Conservation (phyloP, 495 filamentous ascomycete species). For the Aspergillus indologenus region DNA sequence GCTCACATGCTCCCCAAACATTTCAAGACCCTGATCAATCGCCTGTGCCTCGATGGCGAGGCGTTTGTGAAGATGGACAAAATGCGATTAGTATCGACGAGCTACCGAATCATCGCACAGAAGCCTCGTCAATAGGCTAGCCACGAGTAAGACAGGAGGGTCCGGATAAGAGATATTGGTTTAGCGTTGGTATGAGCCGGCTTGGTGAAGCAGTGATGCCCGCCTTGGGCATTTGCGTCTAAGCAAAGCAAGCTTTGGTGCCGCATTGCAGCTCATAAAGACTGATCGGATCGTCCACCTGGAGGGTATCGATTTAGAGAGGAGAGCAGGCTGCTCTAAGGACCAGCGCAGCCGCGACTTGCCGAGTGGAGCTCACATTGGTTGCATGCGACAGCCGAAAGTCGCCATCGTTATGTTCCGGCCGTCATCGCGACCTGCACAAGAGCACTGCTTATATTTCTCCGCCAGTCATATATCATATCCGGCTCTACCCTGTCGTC, state of each 20-base stretch:
- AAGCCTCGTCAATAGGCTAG: conserved; percentile 40
- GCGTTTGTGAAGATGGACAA: conserved; percentile 63
- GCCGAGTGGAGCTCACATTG: not conserved
- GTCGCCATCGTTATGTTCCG: no score
- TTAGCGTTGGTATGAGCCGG: not conserved
- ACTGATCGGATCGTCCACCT: no score
- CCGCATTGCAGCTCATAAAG: no score
- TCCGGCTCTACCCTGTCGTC: not conserved
- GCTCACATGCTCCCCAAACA: conserved; percentile 52
- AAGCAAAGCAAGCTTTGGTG: no score
- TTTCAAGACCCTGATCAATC: conserved; percentile 61
- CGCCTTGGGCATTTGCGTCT: not conserved
- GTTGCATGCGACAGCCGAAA: not conserved
- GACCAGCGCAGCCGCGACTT: not conserved
- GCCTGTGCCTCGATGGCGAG: conserved; percentile 57
- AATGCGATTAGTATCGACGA: conserved; percentile 58
- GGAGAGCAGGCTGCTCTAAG: not conserved
- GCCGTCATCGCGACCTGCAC: not conserved
- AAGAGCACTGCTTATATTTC: not conserved
- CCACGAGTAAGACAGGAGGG: not conserved
- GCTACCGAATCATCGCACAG: conserved; percentile 59
- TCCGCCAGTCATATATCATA: not conserved
- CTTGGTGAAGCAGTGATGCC: not conserved
- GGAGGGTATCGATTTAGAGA: no score
- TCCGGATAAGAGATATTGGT: not conserved